A percentile compares a stretch with the other conserved stretches of the same genome.
phyloP scores from a whole-genome alignment of 805 yeast genomes.

The Naumovozyma baii region DNA sequence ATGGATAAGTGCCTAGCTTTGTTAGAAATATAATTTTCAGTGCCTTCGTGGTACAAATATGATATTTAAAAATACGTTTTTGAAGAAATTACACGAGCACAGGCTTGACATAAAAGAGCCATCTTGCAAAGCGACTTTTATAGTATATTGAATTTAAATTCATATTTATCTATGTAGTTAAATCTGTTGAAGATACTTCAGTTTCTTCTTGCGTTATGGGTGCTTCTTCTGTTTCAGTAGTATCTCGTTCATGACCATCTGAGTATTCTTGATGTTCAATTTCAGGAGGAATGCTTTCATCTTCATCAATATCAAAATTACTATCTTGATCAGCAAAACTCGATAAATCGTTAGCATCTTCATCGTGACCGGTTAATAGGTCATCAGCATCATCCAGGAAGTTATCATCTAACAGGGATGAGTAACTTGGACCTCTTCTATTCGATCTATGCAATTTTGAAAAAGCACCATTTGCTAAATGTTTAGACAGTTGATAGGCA shows the following conservation, averaged over 20 bases:
- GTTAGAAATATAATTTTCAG: no score
- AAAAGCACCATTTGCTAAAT: constrained; percentile 8
- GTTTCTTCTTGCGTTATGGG: neutral
- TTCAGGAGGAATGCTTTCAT: constrained; percentile 9
- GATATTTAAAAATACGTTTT: no score
- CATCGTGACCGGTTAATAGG: constrained; percentile 33
- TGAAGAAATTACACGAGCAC: no score
- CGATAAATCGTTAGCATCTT: constrained; percentile 41
- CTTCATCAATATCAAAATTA: constrained; percentile 31
- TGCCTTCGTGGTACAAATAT: no score
- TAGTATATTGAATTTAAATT: no score
- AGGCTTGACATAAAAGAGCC: no score
- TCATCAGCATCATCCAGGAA: constrained; percentile 32
- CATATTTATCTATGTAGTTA: neutral
- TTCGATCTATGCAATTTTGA: constrained; percentile 17
- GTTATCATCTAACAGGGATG: constrained; percentile 26
- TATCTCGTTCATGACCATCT: constrained; percentile 4
- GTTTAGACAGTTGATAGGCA: constrained; percentile 12
- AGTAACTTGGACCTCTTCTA: constrained; percentile 28
- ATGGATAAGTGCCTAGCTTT: no score
- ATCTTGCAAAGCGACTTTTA: no score
- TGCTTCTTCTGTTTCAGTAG: constrained; percentile 1
- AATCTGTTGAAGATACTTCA: neutral
- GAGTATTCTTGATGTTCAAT: constrained; percentile 1
- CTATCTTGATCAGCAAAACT: constrained; percentile 32